These are phyloP conservation scores for Aspergillus alliaceus DNA, from an alignment of 2,329 filamentous ascomycete genomes.

Conservation along the genomic window DNA sequence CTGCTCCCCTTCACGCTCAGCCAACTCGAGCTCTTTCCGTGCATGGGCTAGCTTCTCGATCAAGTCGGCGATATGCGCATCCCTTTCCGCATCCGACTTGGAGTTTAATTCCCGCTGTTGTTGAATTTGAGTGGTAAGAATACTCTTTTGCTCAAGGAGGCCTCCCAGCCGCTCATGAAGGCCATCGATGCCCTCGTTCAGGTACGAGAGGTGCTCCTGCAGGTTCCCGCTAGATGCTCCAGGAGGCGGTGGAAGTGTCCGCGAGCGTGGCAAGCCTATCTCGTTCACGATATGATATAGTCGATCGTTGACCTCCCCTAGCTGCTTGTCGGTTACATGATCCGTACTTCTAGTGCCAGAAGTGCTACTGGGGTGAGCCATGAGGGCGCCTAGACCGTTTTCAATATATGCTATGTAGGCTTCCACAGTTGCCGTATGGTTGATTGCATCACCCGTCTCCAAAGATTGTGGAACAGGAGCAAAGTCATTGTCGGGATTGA, in stretches of 20 bases:
- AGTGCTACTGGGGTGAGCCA: conserved; percentile 45
- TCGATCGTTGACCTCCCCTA: conserved; percentile 64
- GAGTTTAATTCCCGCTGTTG: conserved; percentile 91
- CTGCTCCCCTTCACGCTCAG: conserved; percentile 43
- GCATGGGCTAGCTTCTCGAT: conserved; percentile 57
- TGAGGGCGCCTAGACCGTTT: conserved; percentile 61
- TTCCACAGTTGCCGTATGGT: conserved; percentile 38
- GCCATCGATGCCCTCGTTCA: conserved; percentile 75
- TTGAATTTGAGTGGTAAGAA: conserved; percentile 88
- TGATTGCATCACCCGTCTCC: conserved; percentile 25
- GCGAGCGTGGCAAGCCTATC: conserved; percentile 43
- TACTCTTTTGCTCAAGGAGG: conserved; percentile 82
- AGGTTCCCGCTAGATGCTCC: conserved; percentile 57
- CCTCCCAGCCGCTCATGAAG: conserved; percentile 74
- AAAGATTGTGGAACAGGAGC: conserved; percentile 37
- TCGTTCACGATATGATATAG: conserved; percentile 59
- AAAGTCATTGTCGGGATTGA: conserved; percentile 35
- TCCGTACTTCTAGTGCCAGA: conserved; percentile 11
- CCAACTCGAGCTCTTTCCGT: conserved; percentile 62
- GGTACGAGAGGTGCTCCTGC: conserved; percentile 70
- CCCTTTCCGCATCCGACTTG: conserved; percentile 69
- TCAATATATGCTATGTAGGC: conserved; percentile 72
- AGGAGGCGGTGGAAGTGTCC: conserved; percentile 59
- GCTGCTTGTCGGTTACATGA: conserved; percentile 53
- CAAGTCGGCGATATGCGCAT: conserved; percentile 48